phyloP scores from a whole-genome alignment of 2,329 filamentous ascomycete species.

The Phaeomoniella chlamydospora region DNA sequence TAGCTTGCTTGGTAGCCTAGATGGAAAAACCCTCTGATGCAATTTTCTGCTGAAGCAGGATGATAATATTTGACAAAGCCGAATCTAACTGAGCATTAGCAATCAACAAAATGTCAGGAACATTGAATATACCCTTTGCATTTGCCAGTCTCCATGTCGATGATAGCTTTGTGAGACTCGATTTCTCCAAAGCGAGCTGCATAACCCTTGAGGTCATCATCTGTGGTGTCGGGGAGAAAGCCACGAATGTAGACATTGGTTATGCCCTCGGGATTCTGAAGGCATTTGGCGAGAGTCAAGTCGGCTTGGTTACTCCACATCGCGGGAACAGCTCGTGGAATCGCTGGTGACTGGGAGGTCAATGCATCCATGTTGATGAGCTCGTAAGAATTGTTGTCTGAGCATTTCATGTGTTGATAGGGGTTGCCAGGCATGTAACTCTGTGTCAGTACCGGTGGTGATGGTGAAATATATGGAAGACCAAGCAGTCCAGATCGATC shows the following conservation, averaged over 20 bases:
- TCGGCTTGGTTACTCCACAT: constrained; percentile 69
- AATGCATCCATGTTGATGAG: constrained; percentile 45
- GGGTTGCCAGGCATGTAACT: constrained; percentile 17
- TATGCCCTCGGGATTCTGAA: constrained; percentile 89
- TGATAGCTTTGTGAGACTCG: constrained; percentile 96
- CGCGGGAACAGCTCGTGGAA: constrained; percentile 81
- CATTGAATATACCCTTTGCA: constrained; percentile 70
- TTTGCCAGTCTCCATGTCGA: constrained; percentile 79
- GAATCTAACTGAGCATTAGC: constrained; percentile 47
- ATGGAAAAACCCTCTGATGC: constrained; percentile 88
- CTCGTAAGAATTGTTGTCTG: constrained; percentile 25
- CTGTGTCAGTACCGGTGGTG: constrained; percentile 42
- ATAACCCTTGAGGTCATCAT: constrained; percentile 72
- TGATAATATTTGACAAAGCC: constrained; percentile 93
- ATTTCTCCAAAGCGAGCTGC: constrained; percentile 82
- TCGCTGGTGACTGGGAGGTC: constrained; percentile 60
- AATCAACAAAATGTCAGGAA: constrained; percentile 3
- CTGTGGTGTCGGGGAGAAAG: constrained; percentile 85
- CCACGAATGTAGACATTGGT: constrained; percentile 98
- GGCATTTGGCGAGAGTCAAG: constrained; percentile 81
- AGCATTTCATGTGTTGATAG: constrained; percentile 30
- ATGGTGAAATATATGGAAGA: constrained; percentile 45
- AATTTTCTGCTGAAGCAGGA: constrained; percentile 79
- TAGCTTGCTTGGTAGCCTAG: constrained; percentile 96
- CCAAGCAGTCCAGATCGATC: constrained; percentile 39